Conservation (phyloP, 495 filamentous ascomycete species). For the Neurospora sp. region DNA sequence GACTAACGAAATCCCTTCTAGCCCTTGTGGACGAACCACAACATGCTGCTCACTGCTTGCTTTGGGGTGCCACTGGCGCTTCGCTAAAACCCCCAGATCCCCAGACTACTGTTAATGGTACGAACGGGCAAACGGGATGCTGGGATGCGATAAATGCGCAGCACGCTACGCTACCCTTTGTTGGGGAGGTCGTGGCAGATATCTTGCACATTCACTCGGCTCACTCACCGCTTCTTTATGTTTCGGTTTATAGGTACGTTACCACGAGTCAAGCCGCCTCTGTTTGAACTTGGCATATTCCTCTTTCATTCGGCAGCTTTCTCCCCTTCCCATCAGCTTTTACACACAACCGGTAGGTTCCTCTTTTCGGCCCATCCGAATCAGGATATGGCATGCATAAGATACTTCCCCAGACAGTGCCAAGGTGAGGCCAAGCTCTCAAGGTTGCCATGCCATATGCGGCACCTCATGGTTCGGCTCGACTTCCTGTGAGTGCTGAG, state of each 20-base stretch:
- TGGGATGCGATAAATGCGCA: background rate
- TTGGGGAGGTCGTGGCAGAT: background rate
- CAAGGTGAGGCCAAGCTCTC: background rate
- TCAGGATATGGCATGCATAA: background rate
- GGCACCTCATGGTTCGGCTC: background rate
- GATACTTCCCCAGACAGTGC: background rate
- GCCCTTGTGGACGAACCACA: background rate
- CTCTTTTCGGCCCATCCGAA: background rate
- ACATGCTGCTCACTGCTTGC: background rate
- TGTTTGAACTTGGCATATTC: background rate
- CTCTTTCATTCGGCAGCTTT: background rate
- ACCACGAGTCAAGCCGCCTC: background rate
- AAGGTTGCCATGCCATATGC: background rate
- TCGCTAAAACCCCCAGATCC: background rate
- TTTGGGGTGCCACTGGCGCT: background rate
- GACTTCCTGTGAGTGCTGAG: background rate
- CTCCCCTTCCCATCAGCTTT: background rate
- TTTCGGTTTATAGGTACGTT: background rate
- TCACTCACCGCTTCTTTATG: background rate
- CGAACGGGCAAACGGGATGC: background rate
- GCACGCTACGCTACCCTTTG: background rate
- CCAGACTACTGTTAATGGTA: background rate
- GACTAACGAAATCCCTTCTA: background rate
- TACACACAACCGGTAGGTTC: background rate
- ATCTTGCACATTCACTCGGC: background rate